These are phyloP conservation scores for Panellus pusillus DNA, from an alignment of 768 basidiomycete species.

Conservation along the genomic window DNA sequence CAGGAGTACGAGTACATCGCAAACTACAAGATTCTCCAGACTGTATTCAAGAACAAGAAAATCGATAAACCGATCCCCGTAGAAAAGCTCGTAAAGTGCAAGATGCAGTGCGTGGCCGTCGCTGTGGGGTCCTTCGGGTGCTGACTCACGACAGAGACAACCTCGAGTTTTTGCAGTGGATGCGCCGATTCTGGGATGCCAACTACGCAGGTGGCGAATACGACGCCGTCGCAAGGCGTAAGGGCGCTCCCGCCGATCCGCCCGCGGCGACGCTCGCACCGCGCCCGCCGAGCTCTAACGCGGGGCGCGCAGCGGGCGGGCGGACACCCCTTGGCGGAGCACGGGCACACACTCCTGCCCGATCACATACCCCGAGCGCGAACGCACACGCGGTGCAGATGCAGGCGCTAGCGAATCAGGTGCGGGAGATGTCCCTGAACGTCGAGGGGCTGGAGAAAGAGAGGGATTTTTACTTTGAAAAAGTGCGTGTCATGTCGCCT, in stretches of 20 bases:
- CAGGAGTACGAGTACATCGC: constrained; percentile 94
- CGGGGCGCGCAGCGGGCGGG: constrained; percentile 49
- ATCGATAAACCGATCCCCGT: constrained; percentile 98
- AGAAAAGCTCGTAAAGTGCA: constrained; percentile 94
- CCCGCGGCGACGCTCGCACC: constrained; percentile 2
- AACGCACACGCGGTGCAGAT: constrained; percentile 48
- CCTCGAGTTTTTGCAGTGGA: constrained; percentile 97
- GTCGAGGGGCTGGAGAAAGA: constrained; percentile 95
- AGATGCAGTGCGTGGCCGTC: constrained; percentile 84
- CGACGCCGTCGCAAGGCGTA: constrained; percentile 67
- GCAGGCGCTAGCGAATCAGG: constrained; percentile 62
- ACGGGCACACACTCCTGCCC: constrained; percentile 33
- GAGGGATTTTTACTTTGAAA: constrained; percentile 97
- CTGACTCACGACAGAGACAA: constrained; percentile 61
- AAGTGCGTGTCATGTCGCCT: constrained; percentile 51
- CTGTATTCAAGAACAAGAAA: constrained; percentile 85
- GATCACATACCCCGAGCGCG: constrained; percentile 42
- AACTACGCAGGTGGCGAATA: constrained; percentile 29
- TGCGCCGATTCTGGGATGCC: constrained; percentile 92
- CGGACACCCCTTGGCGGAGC: constrained; percentile 67
- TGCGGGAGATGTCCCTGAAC: constrained; percentile 78
- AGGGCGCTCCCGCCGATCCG: constrained; percentile 48
- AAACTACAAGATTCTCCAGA: constrained; percentile 96
- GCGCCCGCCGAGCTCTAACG: neutral
- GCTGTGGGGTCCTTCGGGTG: neutral